Conservation (phyloP, 2,329 filamentous ascomycete species). For the Plenodomus tracheiphilus region DNA sequence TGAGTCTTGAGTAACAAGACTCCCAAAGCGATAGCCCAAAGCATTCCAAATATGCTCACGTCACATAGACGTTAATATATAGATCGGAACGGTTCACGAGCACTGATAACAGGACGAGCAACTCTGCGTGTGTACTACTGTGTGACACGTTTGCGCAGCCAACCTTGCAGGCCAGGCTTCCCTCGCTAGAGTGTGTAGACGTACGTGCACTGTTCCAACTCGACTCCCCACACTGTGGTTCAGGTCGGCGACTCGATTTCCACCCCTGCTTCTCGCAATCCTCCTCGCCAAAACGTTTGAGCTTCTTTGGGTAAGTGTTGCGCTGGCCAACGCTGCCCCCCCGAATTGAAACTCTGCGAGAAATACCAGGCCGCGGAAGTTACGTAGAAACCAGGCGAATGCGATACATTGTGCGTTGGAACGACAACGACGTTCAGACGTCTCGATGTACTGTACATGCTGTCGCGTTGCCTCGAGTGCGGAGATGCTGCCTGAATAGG, state of each 20-base stretch:
- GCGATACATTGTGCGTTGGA: background rate
- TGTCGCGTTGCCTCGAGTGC: background rate
- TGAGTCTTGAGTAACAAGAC: background rate
- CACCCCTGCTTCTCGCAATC: background rate
- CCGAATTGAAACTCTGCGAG: too few species aligned
- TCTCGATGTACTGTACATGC: background rate
- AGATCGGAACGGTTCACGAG: too few species aligned
- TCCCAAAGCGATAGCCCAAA: background rate
- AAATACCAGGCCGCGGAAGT: too few species aligned
- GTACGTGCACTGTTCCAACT: conserved; percentile 10
- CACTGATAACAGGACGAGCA: background rate
- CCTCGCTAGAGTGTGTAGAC: background rate
- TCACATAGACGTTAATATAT: too few species aligned
- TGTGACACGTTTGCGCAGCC: conserved; percentile 6
- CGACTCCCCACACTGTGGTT: conserved; percentile 24
- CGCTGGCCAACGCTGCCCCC: background rate
- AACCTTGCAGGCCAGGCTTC: background rate
- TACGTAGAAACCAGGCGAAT: too few species aligned
- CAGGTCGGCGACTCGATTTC: conserved; percentile 35
- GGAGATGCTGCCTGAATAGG: background rate
- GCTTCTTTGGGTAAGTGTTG: conserved; percentile 2
- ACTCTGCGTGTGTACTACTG: too few species aligned
- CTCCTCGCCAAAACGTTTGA: background rate
- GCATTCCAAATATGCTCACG: background rate
- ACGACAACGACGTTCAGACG: background rate